Evolutionary conservation across 202 grass and related monocot species (phyloP).

Genomic region (Sporobolus alterniflorus): DNA sequence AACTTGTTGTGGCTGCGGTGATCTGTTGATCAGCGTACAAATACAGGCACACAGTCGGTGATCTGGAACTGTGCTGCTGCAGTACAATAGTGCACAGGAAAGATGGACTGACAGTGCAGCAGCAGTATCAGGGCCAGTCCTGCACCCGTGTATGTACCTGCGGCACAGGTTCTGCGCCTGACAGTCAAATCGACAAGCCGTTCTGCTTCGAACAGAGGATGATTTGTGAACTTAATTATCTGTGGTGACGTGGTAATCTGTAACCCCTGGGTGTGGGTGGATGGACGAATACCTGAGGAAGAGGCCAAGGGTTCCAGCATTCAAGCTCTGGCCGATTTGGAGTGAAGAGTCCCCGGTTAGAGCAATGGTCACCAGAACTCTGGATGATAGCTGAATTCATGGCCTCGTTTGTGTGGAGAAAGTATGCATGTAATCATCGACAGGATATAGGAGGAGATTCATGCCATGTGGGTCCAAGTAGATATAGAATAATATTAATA

Average conservation of each 20-base stretch:
- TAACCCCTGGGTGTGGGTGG: neutral
- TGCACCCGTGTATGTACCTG: neutral
- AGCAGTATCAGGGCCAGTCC: neutral
- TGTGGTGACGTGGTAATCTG: neutral
- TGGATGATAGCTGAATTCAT: too few species aligned
- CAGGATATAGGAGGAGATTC: too few species aligned
- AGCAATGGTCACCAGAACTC: too few species aligned
- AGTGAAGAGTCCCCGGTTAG: too few species aligned
- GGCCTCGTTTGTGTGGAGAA: too few species aligned
- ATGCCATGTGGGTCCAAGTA: too few species aligned
- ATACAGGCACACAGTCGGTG: neutral
- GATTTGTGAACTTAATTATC: neutral
- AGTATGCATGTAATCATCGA: too few species aligned
- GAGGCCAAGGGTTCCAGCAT: neutral
- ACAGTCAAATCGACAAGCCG: neutral
- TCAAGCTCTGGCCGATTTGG: too few species aligned
- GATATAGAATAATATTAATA: too few species aligned
- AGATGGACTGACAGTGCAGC: neutral
- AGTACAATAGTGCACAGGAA: neutral
- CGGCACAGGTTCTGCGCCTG: neutral
- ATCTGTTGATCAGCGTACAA: neutral
- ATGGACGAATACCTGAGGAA: neutral
- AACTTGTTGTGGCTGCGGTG: neutral
- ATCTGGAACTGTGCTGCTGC: neutral
- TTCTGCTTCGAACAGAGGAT: neutral